These are phyloP conservation scores for Rhexocercosporidium sp. DNA, from an alignment of 2,329 filamentous ascomycete species.

Conservation along the genomic window DNA sequence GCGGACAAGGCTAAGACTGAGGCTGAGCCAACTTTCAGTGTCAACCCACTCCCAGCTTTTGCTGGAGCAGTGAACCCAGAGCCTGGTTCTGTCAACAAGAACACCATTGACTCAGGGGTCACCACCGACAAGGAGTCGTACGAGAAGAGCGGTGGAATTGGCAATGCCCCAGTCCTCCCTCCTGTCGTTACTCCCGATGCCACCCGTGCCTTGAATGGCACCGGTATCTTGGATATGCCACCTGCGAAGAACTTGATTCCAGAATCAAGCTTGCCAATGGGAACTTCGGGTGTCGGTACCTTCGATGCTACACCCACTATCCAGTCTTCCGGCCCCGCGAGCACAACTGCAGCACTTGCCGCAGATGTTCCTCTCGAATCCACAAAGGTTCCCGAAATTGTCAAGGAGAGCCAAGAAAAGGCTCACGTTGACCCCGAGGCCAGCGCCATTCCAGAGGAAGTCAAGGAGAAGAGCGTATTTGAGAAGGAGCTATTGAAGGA, in stretches of 20 bases:
- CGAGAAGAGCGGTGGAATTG: constrained; percentile 73
- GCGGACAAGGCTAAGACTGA: constrained; percentile 41
- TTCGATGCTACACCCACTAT: constrained; percentile 58
- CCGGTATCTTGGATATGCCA: constrained; percentile 55
- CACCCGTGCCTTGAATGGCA: constrained; percentile 41
- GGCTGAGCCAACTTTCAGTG: constrained; percentile 54
- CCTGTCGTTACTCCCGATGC: constrained; percentile 49
- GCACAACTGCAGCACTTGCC: constrained; percentile 49
- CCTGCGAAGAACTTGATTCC: constrained; percentile 72
- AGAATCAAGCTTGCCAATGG: constrained; percentile 79
- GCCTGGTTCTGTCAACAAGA: constrained; percentile 63
- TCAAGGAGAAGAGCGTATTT: constrained; percentile 72
- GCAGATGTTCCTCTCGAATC: constrained; percentile 50
- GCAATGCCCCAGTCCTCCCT: constrained; percentile 39
- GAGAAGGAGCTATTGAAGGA: constrained; percentile 74
- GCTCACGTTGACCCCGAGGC: constrained; percentile 70
- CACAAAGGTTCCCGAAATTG: constrained; percentile 62
- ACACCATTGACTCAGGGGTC: constrained; percentile 73
- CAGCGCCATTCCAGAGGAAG: constrained; percentile 66
- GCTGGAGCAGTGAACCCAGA: constrained; percentile 76
- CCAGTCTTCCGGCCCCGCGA: constrained; percentile 54
- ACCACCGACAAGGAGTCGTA: constrained; percentile 85
- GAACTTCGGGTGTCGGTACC: constrained; percentile 48
- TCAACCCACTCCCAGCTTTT: constrained; percentile 67
- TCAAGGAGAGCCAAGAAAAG: constrained; percentile 74